Evolutionary conservation across 371 early-diverging fungal genomes (phyloP).

Genomic region (Parasitella parasitica): DNA sequence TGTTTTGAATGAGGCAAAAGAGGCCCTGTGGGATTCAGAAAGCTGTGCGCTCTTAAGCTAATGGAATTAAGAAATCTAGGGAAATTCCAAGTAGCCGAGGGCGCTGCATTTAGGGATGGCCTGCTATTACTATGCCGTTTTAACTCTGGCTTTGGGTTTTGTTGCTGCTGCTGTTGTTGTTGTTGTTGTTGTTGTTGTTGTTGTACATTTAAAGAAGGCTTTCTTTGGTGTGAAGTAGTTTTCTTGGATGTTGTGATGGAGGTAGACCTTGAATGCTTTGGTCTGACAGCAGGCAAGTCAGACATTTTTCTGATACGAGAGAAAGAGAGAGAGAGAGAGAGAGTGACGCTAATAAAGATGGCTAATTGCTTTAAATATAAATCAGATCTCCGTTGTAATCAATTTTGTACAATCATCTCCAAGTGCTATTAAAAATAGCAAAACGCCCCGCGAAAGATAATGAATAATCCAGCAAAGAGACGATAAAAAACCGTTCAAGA

Average conservation of each 20-base stretch:
- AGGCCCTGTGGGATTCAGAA: slow-evolving; percentile 32
- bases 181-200: slow-evolving; percentile 5
- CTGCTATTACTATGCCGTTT: slow-evolving; percentile 6
- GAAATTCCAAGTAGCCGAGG: background rate
- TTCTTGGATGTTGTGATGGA: slow-evolving; percentile 21
- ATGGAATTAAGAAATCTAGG: slow-evolving; percentile 11
- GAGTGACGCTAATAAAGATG: background rate
- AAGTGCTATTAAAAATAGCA: background rate
- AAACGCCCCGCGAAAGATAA: background rate
- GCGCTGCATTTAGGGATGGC: background rate
- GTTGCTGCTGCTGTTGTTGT: background rate
- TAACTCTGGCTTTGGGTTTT: background rate
- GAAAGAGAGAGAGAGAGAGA: background rate
- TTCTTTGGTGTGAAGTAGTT: slow-evolving; percentile 28
- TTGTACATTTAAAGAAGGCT: slow-evolving; percentile 17
- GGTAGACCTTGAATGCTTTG: slow-evolving; percentile 28
- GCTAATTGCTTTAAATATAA: background rate
- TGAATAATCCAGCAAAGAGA: background rate
- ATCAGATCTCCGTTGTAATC: slow-evolving; percentile 1
- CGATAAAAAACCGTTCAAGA: background rate
- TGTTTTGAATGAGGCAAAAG: slow-evolving; percentile 46
- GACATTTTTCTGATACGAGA: slow-evolving; percentile 4
- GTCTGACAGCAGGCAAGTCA: slow-evolving; percentile 16
- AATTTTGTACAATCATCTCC: background rate
- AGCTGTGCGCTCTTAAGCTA: slow-evolving; percentile 15